These are phyloP conservation scores for Stagonosporopsis rhizophila DNA, from an alignment of 2,329 filamentous ascomycete genomes.

Conservation along the genomic window DNA sequence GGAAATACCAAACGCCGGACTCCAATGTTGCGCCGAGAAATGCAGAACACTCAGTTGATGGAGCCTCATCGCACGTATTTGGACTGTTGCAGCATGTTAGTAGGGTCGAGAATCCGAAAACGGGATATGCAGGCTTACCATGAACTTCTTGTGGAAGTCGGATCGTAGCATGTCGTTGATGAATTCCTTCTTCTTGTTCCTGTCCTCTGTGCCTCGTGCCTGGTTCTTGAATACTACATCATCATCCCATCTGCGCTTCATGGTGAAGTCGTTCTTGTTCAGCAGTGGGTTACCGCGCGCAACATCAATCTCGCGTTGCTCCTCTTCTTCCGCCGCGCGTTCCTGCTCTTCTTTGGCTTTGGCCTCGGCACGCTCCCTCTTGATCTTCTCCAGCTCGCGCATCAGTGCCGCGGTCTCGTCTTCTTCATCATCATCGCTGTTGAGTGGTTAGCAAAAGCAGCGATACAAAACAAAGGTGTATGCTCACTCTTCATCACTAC, in stretches of 20 bases:
- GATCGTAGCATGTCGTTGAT: slow-evolving; percentile 94
- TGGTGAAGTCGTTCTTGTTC: slow-evolving; percentile 85
- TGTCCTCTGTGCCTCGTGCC: slow-evolving; percentile 91
- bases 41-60: slow-evolving; percentile 1
- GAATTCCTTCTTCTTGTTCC: slow-evolving; percentile 91
- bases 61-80: slow-evolving; percentile 49
- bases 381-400: slow-evolving; percentile 93
- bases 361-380: slow-evolving; percentile 81
- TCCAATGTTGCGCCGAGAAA: slow-evolving; percentile 11
- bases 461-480: background rate
- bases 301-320: slow-evolving; percentile 85
- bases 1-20: slow-evolving; percentile 22
- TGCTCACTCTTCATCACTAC: slow-evolving; percentile 64
- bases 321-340: slow-evolving; percentile 79
- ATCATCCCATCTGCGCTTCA: slow-evolving; percentile 95
- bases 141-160: slow-evolving; percentile 98
- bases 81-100: slow-evolving; percentile 35
- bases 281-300: slow-evolving; percentile 91
- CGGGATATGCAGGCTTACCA: slow-evolving; percentile 60
- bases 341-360: slow-evolving; percentile 84
- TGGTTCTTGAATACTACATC: slow-evolving; percentile 99
- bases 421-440: slow-evolving; percentile 64
- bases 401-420: slow-evolving; percentile 87
- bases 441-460: slow-evolving; percentile 23
- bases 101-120: background rate